Base-by-base conservation (phyloP, 2,329 filamentous ascomycete species). In the Ophiostoma triangulosporum region DNA sequence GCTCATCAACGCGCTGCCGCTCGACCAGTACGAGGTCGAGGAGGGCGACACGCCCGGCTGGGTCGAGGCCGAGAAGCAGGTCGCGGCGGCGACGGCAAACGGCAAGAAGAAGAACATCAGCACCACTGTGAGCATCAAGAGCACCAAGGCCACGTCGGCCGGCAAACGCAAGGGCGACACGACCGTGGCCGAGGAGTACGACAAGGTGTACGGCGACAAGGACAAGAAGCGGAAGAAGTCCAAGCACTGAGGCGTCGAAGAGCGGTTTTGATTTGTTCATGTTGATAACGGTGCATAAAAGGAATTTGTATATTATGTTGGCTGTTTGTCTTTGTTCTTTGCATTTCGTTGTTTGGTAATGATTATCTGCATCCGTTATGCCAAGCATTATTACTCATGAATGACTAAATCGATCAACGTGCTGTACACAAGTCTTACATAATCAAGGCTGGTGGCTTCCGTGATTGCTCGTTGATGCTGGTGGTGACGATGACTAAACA, bases 1-100 rank as follows among this genome's bases (percentile, higher is more conserved):
- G 60, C 73, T 97, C 59, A 95, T 97, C 63, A 87, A 96, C 71
- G 85, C 89, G 58, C 72, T 97, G 57, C 90, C 91, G 45, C 74
- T 97, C 51, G 88, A 95, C 63, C 83, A 86, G 80, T 91, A 83
- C 61, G 81, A 84, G 64, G 77, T 86, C 36, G 80, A 82, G 22
- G 55, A 59, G 50, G 78, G 73, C 43, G 75, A 78, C 32, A 74
- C 73, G 0, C 75, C 77, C 0, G 80, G 73, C 2, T 86, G 83
- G 83, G 70, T 77, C 50, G 80, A 81, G 8, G 82, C 83, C 0
- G 90, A 96, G 69, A 84, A 85, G 64, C 83, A 89, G 62, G 81
- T 95, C 31, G 68, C 73, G 20, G 74, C 66, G 53, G 76, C 77
- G 24, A 74, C 66, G 54, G 76, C 77, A 3, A 38, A 48, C 29